Base-by-base conservation (phyloP, 2,329 filamentous ascomycete species). In the Trichophaea hybrida region DNA sequence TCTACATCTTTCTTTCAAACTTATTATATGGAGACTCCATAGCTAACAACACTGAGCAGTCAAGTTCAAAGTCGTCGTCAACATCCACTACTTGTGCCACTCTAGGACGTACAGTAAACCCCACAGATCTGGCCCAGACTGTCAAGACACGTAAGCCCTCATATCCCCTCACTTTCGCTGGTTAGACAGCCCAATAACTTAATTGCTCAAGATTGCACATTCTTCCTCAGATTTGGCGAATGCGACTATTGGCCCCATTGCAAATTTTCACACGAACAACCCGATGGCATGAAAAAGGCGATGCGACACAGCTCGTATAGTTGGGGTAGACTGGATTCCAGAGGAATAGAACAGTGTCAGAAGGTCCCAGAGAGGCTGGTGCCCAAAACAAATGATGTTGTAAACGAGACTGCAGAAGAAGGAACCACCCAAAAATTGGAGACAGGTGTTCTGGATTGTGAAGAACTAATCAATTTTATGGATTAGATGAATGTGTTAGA, bases 221-320 rank as follows among this genome's bases (percentile, higher is more conserved):
- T 62, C 15, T 64, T 64, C 35, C 58, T 64, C 13, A 57, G 62
- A 31, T 62, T 62, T 50, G 58, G 56, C 8, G 60, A 64, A 57
- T 64, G 60, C n/a, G 62, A 63, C 33, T 63, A 59, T 37, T 64
- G 62, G 62, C 62, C 62, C 4, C 34, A 51, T 10, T 64, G 62
- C 37, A 64, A 61, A 15, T 64, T 64, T 35, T 63, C 61, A 12
- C 62, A 64, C 50, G 62, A 64, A 10, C 35, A 48, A 17, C 55
- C 55, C 10, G 60, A 64, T 31, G n/a, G 50, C 10, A 15, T 43
- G 38, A 10, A 43, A 12, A 49, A 24, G 44, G 44, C 6, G 8
- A 13, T 13, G 12, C 44, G 44, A 8, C 8, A 24, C 24, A 24
- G 44, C 44, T 15, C 12, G 8, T 49, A 49, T 24, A 49, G 44